Conservation (phyloP, 805 yeast genomes). For the Alloascoidea hylecoeti region DNA sequence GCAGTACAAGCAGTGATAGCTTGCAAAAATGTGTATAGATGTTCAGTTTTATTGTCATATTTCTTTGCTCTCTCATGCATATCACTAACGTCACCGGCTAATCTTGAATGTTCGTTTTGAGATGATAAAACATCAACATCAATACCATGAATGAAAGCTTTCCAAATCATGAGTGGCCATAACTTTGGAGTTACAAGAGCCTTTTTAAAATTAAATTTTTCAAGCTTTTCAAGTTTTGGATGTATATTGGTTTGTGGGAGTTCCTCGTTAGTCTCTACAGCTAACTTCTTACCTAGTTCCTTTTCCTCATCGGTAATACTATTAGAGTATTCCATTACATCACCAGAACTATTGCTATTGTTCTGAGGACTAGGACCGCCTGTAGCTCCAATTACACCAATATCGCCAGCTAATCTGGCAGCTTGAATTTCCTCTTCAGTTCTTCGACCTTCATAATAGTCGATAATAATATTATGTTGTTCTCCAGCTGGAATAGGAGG, state of each 20-base stretch:
- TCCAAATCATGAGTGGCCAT: neutral
- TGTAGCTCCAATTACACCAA: slow-evolving; percentile 25
- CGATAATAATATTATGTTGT: slow-evolving; percentile 29
- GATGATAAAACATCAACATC: slow-evolving; percentile 43
- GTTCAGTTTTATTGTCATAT: slow-evolving; percentile 61
- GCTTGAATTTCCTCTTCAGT: slow-evolving; percentile 4
- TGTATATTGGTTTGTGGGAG: neutral
- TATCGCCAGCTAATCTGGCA: slow-evolving; percentile 25
- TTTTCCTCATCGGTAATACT: slow-evolving; percentile 2
- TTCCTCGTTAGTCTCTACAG: neutral
- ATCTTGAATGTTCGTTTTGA: slow-evolving; percentile 16
- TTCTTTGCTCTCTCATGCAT: slow-evolving; percentile 47
- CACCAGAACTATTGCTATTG: slow-evolving; percentile 4
- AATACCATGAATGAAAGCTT: slow-evolving; percentile 41
- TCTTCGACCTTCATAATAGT: slow-evolving; percentile 31
- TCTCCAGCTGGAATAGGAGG: slow-evolving; percentile 54
- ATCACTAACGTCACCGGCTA: slow-evolving; percentile 30
- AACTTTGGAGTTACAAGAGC: neutral
- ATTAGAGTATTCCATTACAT: slow-evolving; percentile 3
- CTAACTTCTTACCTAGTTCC: neutral
- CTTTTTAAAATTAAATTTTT: neutral
- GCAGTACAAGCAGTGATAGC: slow-evolving; percentile 64
- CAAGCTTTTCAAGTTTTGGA: slow-evolving; percentile 1
- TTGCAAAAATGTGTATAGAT: slow-evolving; percentile 52
- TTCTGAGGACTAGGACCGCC: slow-evolving; percentile 2